Conservation (phyloP, 2,329 filamentous ascomycete genomes). For the Sarocladium strictum region DNA sequence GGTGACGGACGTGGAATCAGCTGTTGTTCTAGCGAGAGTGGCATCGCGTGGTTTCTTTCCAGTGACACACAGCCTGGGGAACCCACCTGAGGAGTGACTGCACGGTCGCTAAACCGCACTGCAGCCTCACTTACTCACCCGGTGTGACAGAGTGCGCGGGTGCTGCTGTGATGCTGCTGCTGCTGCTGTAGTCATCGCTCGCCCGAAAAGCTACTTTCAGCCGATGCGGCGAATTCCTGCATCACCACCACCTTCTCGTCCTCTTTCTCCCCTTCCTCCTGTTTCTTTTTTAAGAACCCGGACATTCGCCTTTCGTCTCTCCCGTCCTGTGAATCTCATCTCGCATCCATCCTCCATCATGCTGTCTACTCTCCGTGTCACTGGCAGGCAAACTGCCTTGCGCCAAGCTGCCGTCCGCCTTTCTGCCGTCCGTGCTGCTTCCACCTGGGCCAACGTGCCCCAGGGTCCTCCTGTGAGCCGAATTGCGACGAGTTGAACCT, state of each 20-base stretch:
- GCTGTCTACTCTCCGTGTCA: conserved; percentile 50
- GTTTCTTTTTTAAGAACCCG: conserved; percentile 6
- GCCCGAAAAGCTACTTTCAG: conserved; percentile 8
- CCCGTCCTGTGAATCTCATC: neutral
- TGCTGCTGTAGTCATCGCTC: neutral
- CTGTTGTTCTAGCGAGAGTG: neutral
- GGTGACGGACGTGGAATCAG: too few species aligned
- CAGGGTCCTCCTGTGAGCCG: conserved; percentile 83
- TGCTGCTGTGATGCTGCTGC: neutral
- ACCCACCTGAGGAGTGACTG: neutral
- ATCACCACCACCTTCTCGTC: conserved; percentile 11
- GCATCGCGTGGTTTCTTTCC: neutral
- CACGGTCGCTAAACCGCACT: too few species aligned
- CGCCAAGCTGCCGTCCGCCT: conserved; percentile 33
- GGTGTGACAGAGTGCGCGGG: too few species aligned
- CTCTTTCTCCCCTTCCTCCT: conserved; percentile 7
- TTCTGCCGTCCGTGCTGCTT: conserved; percentile 51
- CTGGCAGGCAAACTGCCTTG: conserved; percentile 39
- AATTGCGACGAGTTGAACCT: conserved; percentile 3
- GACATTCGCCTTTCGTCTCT: neutral
- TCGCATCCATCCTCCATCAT: conserved; percentile 31
- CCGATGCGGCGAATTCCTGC: conserved; percentile 8
- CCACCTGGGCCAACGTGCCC: conserved; percentile 84
- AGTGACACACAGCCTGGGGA: conserved; percentile 1
- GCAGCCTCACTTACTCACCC: too few species aligned